Evolutionary conservation across 2,329 filamentous ascomycete genomes (phyloP).

Genomic region (Fusarium sambucinum): DNA sequence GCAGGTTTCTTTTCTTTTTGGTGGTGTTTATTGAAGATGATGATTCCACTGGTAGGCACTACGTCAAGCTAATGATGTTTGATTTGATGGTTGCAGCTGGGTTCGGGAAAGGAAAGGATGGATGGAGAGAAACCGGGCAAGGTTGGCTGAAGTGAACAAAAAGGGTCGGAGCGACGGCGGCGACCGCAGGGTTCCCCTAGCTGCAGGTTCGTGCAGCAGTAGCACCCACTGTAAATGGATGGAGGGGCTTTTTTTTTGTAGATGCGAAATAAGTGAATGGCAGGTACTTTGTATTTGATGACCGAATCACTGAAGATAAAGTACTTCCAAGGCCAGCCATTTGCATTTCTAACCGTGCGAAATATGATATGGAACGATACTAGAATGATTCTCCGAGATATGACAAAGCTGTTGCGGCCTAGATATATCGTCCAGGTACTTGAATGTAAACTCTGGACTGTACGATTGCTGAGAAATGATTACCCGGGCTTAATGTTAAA

Average conservation of each 20-base stretch:
- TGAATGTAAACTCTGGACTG: not conserved
- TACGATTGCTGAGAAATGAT: not conserved
- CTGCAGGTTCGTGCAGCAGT: conserved; percentile 31
- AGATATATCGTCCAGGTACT: not conserved
- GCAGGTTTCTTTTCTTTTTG: not conserved
- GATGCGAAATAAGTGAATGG: not conserved
- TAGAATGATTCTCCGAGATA: conserved; percentile 9
- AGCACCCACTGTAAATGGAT: conserved; percentile 37
- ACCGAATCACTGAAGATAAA: not conserved
- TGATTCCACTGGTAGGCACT: conserved; percentile 32
- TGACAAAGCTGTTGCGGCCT: not conserved
- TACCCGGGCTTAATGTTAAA: not conserved
- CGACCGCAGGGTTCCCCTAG: conserved; percentile 40
- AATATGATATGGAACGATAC: conserved; percentile 8
- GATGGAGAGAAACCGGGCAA: conserved; percentile 14
- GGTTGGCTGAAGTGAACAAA: conserved; percentile 33
- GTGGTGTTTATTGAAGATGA: conserved; percentile 2
- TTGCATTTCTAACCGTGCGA: conserved; percentile 4
- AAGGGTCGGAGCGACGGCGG: conserved; percentile 39
- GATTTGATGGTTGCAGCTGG: conserved; percentile 20
- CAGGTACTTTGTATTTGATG: conserved; percentile 21
- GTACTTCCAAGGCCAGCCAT: not conserved
- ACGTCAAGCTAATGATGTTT: conserved; percentile 28
- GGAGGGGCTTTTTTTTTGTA: conserved; percentile 22
- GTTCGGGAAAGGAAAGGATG: conserved; percentile 9